Conservation (phyloP, 169 alveolate species). For the Plasmodium gonderi region DNA sequence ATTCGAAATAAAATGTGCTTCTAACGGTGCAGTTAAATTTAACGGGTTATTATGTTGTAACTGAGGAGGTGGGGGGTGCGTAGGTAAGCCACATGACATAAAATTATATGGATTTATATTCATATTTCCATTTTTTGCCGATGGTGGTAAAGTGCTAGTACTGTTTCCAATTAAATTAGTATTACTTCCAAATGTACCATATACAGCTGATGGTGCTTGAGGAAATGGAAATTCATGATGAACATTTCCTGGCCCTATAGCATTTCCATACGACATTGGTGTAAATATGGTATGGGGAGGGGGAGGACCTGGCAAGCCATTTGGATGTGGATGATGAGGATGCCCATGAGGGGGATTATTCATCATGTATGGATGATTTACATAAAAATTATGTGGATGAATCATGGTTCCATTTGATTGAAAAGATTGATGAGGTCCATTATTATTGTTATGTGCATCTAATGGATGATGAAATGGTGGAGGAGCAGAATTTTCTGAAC, state of each 20-base stretch:
- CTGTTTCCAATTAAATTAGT: conserved; percentile 6
- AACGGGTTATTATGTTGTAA: conserved; percentile 9
- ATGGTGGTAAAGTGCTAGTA: neutral
- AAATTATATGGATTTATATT: conserved; percentile 45
- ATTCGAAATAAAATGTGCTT: conserved; percentile 29
- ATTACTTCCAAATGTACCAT: conserved; percentile 40
- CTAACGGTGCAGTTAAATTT: conserved; percentile 14
- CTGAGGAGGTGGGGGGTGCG: conserved; percentile 16
- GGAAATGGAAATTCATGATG: conserved; percentile 60
- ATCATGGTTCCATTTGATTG: conserved; percentile 58
- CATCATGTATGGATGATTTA: conserved; percentile 14
- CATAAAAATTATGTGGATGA: conserved; percentile 46
- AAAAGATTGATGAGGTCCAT: conserved; percentile 29
- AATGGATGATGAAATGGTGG: conserved; percentile 33
- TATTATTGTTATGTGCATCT: conserved; percentile 5
- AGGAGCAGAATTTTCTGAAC: conserved; percentile 42
- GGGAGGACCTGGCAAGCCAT: conserved; percentile 33
- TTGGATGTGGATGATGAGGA: conserved; percentile 50
- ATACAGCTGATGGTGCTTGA: conserved; percentile 37
- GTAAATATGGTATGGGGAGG: conserved; percentile 46
- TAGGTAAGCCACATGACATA: conserved; percentile 42
- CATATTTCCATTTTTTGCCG: conserved; percentile 20
- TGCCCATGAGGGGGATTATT: conserved; percentile 5
- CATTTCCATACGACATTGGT: conserved; percentile 4
- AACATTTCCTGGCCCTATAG: conserved; percentile 4